Evolutionary conservation across 345 rosid genomes (phyloP).

Genomic region (Eucalyptus paniculata): DNA sequence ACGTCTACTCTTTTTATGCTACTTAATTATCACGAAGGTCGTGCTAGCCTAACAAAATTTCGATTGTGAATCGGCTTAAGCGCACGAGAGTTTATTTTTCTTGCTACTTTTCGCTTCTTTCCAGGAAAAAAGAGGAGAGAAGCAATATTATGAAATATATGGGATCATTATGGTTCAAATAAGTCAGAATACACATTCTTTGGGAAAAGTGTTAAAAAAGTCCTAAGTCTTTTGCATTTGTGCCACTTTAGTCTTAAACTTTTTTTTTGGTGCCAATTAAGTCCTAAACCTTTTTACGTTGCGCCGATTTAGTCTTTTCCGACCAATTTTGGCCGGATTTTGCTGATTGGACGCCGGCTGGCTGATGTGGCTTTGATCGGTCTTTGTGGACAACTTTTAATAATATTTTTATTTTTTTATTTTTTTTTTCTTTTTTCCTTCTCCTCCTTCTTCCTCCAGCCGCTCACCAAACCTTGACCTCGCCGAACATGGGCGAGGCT

Average conservation of each 20-base stretch:
- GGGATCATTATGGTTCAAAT: background rate
- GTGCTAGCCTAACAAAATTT: background rate
- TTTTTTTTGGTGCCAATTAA: too few species aligned
- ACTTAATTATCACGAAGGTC: background rate
- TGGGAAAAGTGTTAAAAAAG: background rate
- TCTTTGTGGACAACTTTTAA: rapidly evolving
- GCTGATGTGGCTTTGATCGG: rapidly evolving
- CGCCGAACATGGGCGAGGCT: too few species aligned
- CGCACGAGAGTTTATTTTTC: background rate
- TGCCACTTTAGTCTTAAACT: rapidly evolving
- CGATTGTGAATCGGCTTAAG: background rate
- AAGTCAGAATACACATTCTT: background rate
- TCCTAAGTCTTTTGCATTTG: too few species aligned
- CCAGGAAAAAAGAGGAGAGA: background rate
- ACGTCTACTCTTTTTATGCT: background rate
- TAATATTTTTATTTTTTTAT: too few species aligned
- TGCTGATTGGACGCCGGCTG: rapidly evolving
- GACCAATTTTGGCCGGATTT: too few species aligned
- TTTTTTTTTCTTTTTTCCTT: too few species aligned
- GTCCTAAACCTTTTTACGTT: too few species aligned
- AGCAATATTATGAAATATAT: background rate
- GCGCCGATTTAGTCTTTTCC: rapidly evolving
- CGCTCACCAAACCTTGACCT: too few species aligned
- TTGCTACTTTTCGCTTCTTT: background rate
- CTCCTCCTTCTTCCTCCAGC: too few species aligned